Percentiles rank a stretch among this genome's conserved stretches.
Conservation (phyloP, 2,329 filamentous ascomycete species). For the Teratosphaeria epicoccoides region DNA sequence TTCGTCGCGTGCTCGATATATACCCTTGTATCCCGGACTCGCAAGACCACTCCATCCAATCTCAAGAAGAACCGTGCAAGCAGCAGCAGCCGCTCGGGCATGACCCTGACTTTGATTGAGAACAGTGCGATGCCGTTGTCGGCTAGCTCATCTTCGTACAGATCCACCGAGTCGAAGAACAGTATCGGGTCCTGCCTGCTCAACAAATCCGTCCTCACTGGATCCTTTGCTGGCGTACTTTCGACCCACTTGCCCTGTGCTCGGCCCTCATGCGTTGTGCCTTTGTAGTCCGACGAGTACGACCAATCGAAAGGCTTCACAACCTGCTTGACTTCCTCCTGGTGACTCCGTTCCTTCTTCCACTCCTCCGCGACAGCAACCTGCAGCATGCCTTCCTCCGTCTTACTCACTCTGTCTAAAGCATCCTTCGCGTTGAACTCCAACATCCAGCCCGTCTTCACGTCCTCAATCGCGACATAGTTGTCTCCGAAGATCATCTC, state of each 20-base stretch:
- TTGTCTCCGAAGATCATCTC: constrained; percentile 99
- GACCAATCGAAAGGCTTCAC: constrained; percentile 98
- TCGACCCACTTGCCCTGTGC: constrained; percentile 15
- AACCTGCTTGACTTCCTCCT: constrained; percentile 79
- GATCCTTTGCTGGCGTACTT: constrained; percentile 29
- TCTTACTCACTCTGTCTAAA: constrained; percentile 88
- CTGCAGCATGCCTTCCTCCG: constrained; percentile 77
- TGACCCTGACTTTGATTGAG: constrained; percentile 84
- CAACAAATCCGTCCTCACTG: constrained; percentile 77
- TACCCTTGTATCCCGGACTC: constrained; percentile 79
- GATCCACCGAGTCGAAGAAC: constrained; percentile 90
- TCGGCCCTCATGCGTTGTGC: constrained; percentile 42
- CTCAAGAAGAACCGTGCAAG: constrained; percentile 84
- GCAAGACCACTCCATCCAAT: constrained; percentile 77
- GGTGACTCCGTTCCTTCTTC: constrained; percentile 63
- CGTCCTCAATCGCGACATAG: constrained; percentile 62
- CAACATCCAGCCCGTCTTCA: constrained; percentile 64
- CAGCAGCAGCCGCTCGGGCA: constrained; percentile 77
- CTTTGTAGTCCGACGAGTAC: constrained; percentile 80
- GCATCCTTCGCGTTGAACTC: constrained; percentile 79
- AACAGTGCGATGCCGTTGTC: constrained; percentile 92
- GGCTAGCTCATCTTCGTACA: constrained; percentile 95
- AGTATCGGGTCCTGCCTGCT: constrained; percentile 85
- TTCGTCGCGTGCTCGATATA: constrained; percentile 79
- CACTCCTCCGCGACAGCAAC: constrained; percentile 88